These are phyloP conservation scores for Phialemonium atrogriseum DNA, from an alignment of 2,329 filamentous ascomycete species.

Conservation along the genomic window DNA sequence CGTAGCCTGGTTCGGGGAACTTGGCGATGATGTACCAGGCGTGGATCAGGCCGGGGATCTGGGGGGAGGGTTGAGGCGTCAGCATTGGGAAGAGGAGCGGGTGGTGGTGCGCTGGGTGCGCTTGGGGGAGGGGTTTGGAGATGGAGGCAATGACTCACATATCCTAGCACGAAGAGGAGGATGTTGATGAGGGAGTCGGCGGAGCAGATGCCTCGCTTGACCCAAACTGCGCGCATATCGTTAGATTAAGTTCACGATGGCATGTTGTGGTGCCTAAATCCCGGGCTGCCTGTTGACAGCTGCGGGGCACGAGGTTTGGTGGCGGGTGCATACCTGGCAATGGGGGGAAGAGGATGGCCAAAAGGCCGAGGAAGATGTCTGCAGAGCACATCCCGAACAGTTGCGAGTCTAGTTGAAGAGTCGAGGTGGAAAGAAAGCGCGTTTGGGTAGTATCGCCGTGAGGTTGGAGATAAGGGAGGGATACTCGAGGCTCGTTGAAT, in stretches of 20 bases:
- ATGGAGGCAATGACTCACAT: too few species aligned
- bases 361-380: constrained; percentile 54
- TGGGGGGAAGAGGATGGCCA: constrained; percentile 59
- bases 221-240: constrained; percentile 62
- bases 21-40: constrained; percentile 97
- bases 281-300: constrained; percentile 4
- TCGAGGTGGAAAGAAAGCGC: background rate
- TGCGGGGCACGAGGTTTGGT: constrained; percentile 3
- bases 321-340: constrained; percentile 47
- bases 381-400: constrained; percentile 44
- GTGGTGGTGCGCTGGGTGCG: background rate
- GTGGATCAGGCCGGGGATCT: constrained; percentile 82
- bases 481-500: background rate
- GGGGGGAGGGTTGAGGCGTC: constrained; percentile 7
- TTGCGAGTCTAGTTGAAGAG: background rate
- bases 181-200: constrained; percentile 94
- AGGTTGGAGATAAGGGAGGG: background rate
- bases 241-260: background rate
- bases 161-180: constrained; percentile 73
- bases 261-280: too few species aligned
- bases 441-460: background rate
- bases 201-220: constrained; percentile 88
- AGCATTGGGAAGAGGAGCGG: constrained; percentile 13
- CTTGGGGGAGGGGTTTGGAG: too few species aligned
- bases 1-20: constrained; percentile 66